Percentiles rank a stretch among this genome's conserved stretches.
phyloP scores from a whole-genome alignment of 192 early-diverging fungal species.

The Backusella liffmaniae region DNA sequence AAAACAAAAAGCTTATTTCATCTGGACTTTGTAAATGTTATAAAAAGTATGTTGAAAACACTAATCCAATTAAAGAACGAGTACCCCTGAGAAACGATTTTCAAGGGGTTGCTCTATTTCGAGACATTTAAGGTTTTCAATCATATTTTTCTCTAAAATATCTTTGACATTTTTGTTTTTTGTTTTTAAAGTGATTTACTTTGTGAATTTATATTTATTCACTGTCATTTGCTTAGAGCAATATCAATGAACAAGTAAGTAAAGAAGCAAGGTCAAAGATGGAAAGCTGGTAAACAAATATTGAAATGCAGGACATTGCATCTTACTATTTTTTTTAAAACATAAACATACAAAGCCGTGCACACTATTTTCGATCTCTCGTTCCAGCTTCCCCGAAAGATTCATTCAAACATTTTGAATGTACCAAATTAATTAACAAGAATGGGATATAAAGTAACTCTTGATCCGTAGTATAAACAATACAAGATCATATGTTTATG shows the following conservation, averaged over 20 bases:
- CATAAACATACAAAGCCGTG: conserved; percentile 4
- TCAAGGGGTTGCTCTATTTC: background rate
- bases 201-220: background rate
- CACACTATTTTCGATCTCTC: background rate
- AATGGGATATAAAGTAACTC: background rate
- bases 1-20: background rate
- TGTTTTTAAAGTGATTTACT: background rate
- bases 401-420: background rate
- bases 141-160: background rate
- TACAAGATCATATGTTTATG: background rate
- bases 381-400: background rate
- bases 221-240: background rate
- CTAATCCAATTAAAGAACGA: background rate
- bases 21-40: background rate
- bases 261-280: background rate
- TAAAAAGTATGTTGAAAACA: background rate
- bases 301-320: background rate
- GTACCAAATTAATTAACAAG: background rate
- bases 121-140: background rate
- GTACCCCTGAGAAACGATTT: background rate
- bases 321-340: background rate
- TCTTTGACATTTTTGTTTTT: background rate
- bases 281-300: background rate
- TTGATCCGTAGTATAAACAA: background rate
- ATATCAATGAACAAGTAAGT: background rate